Percentiles rank a stretch among this genome's conserved stretches.
These are phyloP conservation scores for Rhinocladiella similis DNA, from an alignment of 2,329 filamentous ascomycete genomes.

Conservation along the genomic window DNA sequence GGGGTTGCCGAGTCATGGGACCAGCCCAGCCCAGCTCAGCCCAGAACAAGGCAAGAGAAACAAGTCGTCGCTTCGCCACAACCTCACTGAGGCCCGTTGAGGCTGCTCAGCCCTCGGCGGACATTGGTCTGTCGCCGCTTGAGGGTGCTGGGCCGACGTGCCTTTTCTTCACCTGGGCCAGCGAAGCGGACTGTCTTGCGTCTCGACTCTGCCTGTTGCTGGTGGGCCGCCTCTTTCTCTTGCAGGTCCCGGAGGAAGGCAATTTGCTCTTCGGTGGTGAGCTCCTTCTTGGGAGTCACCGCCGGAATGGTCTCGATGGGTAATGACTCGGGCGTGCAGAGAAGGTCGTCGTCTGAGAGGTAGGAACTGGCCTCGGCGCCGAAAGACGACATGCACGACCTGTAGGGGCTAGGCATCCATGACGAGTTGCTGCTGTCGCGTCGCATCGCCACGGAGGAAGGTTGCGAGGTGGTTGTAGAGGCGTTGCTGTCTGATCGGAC, in stretches of 20 bases:
- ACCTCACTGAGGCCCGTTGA: constrained; percentile 28
- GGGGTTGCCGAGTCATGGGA: no score
- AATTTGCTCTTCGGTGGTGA: constrained; percentile 31
- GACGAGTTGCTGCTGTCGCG: constrained; percentile 28
- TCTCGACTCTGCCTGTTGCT: constrained; percentile 13
- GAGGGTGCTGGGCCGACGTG: constrained; percentile 20
- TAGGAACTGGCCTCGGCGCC: constrained; percentile 27
- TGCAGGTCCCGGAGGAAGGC: constrained; percentile 28
- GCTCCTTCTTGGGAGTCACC: constrained; percentile 24
- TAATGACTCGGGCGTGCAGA: constrained; percentile 19
- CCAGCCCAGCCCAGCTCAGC: no score
- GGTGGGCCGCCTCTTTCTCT: constrained; percentile 24
- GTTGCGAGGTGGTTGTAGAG: constrained; percentile 13
- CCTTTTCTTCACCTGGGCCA: constrained; percentile 12
- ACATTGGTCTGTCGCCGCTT: constrained; percentile 17
- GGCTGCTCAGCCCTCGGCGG: constrained; percentile 13
- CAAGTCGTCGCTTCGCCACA: no score
- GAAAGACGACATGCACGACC: constrained; percentile 29
- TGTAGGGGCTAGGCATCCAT: constrained; percentile 29
- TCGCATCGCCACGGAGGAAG: constrained; percentile 23
- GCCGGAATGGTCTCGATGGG: constrained; percentile 27
- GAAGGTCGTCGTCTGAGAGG: constrained; percentile 30
- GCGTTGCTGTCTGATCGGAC: constrained; percentile 19
- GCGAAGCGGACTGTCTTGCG: constrained; percentile 28
- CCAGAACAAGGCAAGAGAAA: no score